Evolutionary conservation across 139 green algal species (phyloP).

Genomic region (Closterium sp.): DNA sequence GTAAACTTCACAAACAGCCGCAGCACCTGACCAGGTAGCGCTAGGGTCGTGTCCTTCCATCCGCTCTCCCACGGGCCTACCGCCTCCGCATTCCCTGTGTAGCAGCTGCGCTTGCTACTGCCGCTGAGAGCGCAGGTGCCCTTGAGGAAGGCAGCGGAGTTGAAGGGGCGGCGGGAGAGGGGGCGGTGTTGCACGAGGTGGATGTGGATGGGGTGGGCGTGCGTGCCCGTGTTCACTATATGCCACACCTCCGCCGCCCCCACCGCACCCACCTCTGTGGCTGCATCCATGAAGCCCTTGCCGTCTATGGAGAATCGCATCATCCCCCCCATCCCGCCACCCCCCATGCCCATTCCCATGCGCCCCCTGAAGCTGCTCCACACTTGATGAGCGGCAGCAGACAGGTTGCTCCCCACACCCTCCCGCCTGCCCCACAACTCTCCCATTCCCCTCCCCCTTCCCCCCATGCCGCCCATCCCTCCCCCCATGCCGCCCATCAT

Average conservation of each 20-base stretch:
- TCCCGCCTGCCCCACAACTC: too few species aligned
- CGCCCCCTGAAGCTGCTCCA: too few species aligned
- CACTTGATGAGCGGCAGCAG: too few species aligned
- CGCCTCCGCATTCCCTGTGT: background rate
- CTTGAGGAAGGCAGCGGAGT: background rate
- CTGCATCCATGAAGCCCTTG: too few species aligned
- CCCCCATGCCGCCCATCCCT: too few species aligned
- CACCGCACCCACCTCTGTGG: too few species aligned
- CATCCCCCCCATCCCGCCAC: too few species aligned
- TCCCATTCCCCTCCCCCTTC: too few species aligned
- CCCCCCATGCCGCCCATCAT: too few species aligned
- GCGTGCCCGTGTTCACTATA: conserved; percentile 1
- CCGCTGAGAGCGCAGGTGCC: conserved; percentile 1
- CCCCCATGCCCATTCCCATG: too few species aligned
- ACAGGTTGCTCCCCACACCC: too few species aligned
- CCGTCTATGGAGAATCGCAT: too few species aligned
- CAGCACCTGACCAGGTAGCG: conserved; percentile 1
- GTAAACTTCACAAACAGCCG: conserved; percentile 11
- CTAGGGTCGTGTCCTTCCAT: conserved; percentile 30
- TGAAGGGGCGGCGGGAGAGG: background rate
- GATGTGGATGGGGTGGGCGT: conserved; percentile 30
- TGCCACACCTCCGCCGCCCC: conserved; percentile 13
- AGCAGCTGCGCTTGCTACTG: conserved; percentile 5
- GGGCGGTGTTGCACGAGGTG: conserved; percentile 17
- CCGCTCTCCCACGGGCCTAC: conserved; percentile 1